Percentiles rank a stretch among this genome's conserved stretches.
phyloP scores from a whole-genome alignment of 2,329 filamentous ascomycete genomes.

The Hirsutella rhossiliensis region DNA sequence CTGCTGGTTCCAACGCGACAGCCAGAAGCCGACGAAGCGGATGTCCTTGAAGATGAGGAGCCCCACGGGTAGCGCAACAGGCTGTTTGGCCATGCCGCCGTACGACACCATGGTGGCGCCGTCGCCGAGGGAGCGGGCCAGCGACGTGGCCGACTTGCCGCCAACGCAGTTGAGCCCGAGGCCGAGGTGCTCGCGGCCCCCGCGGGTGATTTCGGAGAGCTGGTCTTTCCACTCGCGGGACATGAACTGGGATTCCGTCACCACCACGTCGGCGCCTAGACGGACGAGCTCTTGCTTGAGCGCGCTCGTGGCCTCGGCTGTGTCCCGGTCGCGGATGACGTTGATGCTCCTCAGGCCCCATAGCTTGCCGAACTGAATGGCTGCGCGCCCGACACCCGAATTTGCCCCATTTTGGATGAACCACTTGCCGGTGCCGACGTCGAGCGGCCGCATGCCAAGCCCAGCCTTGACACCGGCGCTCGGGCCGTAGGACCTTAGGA shows the following conservation, averaged over 20 bases:
- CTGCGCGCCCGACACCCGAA: constrained; percentile 79
- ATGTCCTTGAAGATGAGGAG: constrained; percentile 91
- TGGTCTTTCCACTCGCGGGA: constrained; percentile 48
- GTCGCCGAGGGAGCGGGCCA: constrained; percentile 62
- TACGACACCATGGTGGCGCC: constrained; percentile 79
- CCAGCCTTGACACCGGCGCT: constrained; percentile 30
- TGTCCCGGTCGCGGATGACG: constrained; percentile 63
- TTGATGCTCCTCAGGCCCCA: constrained; percentile 93
- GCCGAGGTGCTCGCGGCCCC: constrained; percentile 58
- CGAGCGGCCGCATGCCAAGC: constrained; percentile 31
- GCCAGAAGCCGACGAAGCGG: constrained; percentile 86
- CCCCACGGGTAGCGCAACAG: constrained; percentile 67
- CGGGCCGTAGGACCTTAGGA: constrained; percentile 68
- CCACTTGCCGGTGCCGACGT: constrained; percentile 58
- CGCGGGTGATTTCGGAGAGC: constrained; percentile 54
- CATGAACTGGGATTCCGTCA: constrained; percentile 43
- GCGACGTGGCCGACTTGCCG: constrained; percentile 66
- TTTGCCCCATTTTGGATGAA: constrained; percentile 97
- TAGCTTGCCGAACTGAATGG: constrained; percentile 72
- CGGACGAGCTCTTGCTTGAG: constrained; percentile 38
- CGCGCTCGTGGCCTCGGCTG: constrained; percentile 49
- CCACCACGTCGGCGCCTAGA: constrained; percentile 44
- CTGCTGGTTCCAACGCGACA: constrained; percentile 74
- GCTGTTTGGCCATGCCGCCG: constrained; percentile 87
- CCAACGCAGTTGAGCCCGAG: constrained; percentile 91